phyloP scores from a whole-genome alignment of 1,284 basidiomycete genomes.

The Malassezia vespertilionis region DNA sequence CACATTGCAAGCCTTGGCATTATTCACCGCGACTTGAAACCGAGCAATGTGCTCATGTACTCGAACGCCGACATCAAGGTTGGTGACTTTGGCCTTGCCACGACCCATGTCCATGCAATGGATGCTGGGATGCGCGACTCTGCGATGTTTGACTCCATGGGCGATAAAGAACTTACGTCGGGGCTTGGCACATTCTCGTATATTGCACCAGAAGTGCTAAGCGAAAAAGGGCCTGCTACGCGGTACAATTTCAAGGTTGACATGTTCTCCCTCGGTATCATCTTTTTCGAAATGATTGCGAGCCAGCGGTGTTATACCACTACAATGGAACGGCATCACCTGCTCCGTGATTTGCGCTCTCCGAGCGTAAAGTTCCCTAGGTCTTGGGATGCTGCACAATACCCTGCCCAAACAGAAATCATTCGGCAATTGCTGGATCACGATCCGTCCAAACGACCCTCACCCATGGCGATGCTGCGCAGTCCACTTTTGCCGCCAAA shows the following conservation, averaged over 20 bases:
- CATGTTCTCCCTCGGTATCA: conserved; percentile 83
- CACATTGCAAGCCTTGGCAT: conserved; percentile 79
- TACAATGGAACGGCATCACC: conserved; percentile 69
- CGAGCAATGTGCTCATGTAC: conserved; percentile 43
- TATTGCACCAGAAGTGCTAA: conserved; percentile 63
- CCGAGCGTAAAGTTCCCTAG: conserved; percentile 64
- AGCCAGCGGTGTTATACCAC: conserved; percentile 59
- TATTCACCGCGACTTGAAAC: conserved; percentile 65
- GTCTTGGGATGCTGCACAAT: conserved; percentile 57
- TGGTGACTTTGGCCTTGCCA: conserved; percentile 78
- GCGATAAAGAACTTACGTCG: conserved; percentile 54
- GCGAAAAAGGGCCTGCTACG: conserved; percentile 52
- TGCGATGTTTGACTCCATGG: conserved; percentile 50
- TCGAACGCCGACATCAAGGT: conserved; percentile 75
- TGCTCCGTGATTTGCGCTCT: conserved; percentile 66
- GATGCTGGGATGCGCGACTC: conserved; percentile 50
- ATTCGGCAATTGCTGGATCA: conserved; percentile 74
- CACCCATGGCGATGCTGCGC: conserved; percentile 71
- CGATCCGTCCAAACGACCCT: conserved; percentile 68
- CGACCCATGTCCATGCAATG: conserved; percentile 35
- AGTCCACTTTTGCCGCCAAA: conserved; percentile 64
- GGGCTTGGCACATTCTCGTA: conserved; percentile 83
- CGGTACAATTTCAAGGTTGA: conserved; percentile 71
- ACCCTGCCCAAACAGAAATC: conserved; percentile 55
- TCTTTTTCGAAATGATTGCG: conserved; percentile 96